A percentile compares a stretch with the other conserved stretches of the same genome.
Conservation (phyloP, 768 basidiomycete species). For the Panaeolus papilionaceus region DNA sequence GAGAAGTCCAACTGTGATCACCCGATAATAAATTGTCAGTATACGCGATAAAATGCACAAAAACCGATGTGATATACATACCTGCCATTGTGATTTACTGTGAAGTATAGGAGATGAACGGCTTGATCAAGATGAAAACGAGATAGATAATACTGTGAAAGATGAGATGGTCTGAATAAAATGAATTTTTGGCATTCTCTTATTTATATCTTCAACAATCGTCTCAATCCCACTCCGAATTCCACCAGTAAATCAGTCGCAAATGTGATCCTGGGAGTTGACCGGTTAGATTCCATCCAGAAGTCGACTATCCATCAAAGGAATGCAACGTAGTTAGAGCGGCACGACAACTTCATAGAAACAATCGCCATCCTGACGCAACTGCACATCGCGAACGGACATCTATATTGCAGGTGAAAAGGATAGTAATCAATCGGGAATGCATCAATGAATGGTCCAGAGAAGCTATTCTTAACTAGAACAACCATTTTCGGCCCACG, state of each 20-base stretch:
- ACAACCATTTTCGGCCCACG: not conserved
- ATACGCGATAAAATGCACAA: not conserved
- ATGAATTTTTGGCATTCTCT: not conserved
- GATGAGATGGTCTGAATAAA: not conserved
- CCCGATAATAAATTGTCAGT: not conserved
- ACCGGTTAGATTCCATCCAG: not conserved
- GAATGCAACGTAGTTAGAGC: not conserved
- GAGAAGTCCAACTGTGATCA: constrained; percentile 3
- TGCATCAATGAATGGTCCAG: not conserved
- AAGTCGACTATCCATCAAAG: not conserved
- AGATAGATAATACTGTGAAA: not conserved
- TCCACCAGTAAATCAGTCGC: not conserved
- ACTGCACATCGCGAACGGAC: not conserved
- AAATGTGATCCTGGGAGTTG: not conserved
- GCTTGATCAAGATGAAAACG: constrained; percentile 2
- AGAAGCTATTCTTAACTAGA: not conserved
- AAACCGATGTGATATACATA: not conserved
- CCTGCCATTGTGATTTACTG: constrained; percentile 11
- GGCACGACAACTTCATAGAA: not conserved
- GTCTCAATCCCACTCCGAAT: not conserved
- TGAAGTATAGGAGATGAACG: not conserved
- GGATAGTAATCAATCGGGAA: not conserved
- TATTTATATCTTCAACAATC: not conserved
- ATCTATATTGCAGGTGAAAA: not conserved
- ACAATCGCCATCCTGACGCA: not conserved